These are phyloP conservation scores for Vicia faba DNA, from an alignment of 306 rosid genomes.

Conservation along the genomic window DNA sequence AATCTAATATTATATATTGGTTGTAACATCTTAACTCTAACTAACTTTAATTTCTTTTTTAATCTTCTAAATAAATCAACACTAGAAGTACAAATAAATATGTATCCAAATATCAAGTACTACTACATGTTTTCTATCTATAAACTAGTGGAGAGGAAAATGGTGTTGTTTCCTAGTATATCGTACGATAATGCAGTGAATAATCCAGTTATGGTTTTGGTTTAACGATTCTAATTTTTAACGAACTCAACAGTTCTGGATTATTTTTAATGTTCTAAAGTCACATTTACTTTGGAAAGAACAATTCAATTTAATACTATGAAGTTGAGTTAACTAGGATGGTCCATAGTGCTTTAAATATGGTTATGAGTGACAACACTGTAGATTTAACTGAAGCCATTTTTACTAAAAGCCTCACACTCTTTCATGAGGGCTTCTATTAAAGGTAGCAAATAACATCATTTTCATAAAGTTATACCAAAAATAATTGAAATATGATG, in stretches of 20 bases:
- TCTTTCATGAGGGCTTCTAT: slow-evolving; percentile 18
- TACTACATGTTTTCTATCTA: not conserved
- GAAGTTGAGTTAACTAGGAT: slow-evolving; percentile 5
- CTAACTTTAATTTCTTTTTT: too few species aligned
- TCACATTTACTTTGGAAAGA: slow-evolving; percentile 21
- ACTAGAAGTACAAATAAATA: not conserved
- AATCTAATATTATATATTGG: too few species aligned
- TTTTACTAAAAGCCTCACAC: slow-evolving; percentile 13
- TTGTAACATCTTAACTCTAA: too few species aligned
- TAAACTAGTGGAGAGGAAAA: not conserved
- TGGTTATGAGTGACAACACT: slow-evolving; percentile 6
- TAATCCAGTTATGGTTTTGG: slow-evolving; percentile 2
- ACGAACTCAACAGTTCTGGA: slow-evolving; percentile 13
- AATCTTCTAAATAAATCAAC: too few species aligned
- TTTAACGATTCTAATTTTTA: slow-evolving; percentile 30
- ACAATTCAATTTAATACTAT: slow-evolving; percentile 29
- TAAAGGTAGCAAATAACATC: slow-evolving; percentile 17
- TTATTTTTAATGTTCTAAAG: slow-evolving; percentile 24
- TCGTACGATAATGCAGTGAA: slow-evolving; percentile 18
- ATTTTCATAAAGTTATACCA: too few species aligned
- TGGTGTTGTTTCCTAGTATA: slow-evolving; percentile 12
- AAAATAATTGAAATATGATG: too few species aligned
- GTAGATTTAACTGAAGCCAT: slow-evolving; percentile 14
- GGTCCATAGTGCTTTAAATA: slow-evolving; percentile 26
- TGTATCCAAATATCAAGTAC: not conserved